phyloP scores from a whole-genome alignment of 768 basidiomycete species.

The Macrolepiota dolichaula region DNA sequence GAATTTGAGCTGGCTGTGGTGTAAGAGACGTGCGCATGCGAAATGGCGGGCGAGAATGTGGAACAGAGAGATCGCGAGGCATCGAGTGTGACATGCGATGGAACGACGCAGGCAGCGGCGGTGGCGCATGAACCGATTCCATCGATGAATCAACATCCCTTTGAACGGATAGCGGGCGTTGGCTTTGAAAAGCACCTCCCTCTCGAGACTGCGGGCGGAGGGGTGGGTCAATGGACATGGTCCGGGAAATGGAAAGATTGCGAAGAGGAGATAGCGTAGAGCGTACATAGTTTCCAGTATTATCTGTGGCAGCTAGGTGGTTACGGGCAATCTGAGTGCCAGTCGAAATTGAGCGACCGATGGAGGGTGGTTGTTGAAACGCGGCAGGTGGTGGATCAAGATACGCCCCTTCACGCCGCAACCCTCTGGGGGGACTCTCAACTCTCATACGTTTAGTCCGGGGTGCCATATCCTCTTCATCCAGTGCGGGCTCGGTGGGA shows the following conservation, averaged over 20 bases:
- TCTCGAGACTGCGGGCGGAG: conserved; percentile 14
- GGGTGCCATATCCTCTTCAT: conserved; percentile 28
- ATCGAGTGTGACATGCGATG: conserved; percentile 18
- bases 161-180: conserved; percentile 15
- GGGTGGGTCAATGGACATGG: conserved; percentile 74
- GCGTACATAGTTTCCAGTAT: conserved; percentile 22
- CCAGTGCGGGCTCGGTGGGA: conserved; percentile 28
- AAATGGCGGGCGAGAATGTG: conserved; percentile 49
- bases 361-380: conserved; percentile 29
- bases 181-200: not conserved
- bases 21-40: conserved; percentile 70
- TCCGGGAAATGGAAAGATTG: conserved; percentile 41
- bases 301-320: conserved; percentile 25
- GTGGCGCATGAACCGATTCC: conserved; percentile 20
- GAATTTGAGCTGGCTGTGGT: conserved; percentile 48
- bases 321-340: conserved; percentile 16
- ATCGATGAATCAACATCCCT: conserved; percentile 40
- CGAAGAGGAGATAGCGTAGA: conserved; percentile 44
- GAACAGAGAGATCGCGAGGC: conserved; percentile 41
- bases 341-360: conserved; percentile 24
- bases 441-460: conserved; percentile 54
- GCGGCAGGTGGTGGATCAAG: conserved; percentile 52
- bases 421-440: conserved; percentile 41
- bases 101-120: not conserved
- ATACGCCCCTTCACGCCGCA: conserved; percentile 29